A percentile compares a stretch with the other conserved stretches of the same genome.
Evolutionary conservation across 2,329 filamentous ascomycete genomes (phyloP).

Genomic region (Coniochaeta prunicola): DNA sequence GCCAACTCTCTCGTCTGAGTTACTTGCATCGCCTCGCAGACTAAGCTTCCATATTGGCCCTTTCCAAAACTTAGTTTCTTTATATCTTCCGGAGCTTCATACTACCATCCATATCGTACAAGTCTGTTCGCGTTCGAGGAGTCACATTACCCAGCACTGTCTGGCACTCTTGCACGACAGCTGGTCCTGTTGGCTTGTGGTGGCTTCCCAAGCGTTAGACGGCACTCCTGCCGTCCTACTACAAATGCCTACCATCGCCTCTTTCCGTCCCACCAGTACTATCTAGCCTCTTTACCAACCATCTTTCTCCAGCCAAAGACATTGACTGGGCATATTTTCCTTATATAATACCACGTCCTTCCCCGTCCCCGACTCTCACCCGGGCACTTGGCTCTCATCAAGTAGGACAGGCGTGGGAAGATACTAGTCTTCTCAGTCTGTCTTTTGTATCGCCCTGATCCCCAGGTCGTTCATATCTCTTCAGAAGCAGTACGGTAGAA

Average conservation of each 20-base stretch:
- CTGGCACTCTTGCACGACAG: not conserved
- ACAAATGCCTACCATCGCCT: conserved; percentile 1
- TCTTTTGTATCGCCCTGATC: not conserved
- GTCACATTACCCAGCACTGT: not conserved
- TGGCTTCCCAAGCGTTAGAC: not conserved
- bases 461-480: not conserved
- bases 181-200: not conserved
- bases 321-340: not conserved
- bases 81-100: not conserved
- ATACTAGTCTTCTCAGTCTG: not conserved
- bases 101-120: not conserved
- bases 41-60: not conserved
- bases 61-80: not conserved
- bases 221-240: not conserved
- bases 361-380: not conserved
- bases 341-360: not conserved
- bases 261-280: not conserved
- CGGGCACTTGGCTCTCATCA: not conserved
- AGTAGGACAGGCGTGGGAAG: not conserved
- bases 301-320: not conserved
- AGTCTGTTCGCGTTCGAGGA: not conserved
- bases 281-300: not conserved
- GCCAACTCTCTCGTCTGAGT: not conserved
- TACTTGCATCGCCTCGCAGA: not conserved
- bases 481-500: not conserved